Conservation (phyloP, 495 filamentous ascomycete species). For the Cudoniella acicularis region DNA sequence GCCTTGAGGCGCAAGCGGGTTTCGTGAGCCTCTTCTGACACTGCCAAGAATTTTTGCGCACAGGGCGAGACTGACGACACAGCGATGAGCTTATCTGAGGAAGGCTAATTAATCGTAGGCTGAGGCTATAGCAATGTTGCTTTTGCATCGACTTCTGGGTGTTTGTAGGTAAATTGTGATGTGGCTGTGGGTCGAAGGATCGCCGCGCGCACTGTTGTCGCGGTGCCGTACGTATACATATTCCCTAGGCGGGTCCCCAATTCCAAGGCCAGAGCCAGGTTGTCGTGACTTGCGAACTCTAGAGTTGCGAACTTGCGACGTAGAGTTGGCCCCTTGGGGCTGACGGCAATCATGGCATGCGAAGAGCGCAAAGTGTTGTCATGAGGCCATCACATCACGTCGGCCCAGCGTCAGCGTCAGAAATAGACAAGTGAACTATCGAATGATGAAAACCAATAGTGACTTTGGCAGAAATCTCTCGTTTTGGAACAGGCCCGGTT, state of each 20-base stretch:
- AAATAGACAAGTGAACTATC: not conserved
- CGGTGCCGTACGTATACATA: no score
- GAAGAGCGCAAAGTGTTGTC: not conserved
- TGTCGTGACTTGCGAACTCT: no score
- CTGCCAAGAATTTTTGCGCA: conserved; percentile 21
- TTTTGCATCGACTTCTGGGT: no score
- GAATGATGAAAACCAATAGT: not conserved
- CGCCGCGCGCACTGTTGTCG: no score
- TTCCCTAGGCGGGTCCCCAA: no score
- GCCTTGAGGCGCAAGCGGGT: conserved; percentile 28
- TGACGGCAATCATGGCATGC: no score
- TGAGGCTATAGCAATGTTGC: no score
- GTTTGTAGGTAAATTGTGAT: no score
- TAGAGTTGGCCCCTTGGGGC: no score
- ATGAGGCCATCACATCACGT: not conserved
- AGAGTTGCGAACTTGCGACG: no score
- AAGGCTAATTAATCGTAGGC: not conserved
- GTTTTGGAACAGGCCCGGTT: not conserved
- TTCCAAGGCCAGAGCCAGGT: no score
- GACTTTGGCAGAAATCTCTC: not conserved
- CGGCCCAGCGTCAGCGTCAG: not conserved
- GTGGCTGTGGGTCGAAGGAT: no score
- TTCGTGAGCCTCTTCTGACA: conserved; percentile 21
- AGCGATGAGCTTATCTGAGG: conserved; percentile 11
- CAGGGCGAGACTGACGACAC: not conserved